These are phyloP conservation scores for Crithidia acanthocephali DNA, from an alignment of 208 protist species.

Conservation along the genomic window DNA sequence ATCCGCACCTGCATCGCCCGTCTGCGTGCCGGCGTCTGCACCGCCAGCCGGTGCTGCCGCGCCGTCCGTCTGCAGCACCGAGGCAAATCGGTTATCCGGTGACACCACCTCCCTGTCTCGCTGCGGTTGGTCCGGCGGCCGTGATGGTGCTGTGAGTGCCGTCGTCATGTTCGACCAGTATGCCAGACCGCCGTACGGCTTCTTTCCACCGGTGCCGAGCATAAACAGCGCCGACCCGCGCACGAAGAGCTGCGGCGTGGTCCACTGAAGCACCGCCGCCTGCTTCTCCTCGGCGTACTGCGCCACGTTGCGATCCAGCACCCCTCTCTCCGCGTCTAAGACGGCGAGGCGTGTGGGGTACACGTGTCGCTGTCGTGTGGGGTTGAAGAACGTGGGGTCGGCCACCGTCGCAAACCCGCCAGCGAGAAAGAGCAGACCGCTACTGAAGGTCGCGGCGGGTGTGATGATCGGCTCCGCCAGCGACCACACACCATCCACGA, in stretches of 20 bases:
- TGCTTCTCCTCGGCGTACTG: neutral
- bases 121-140: neutral
- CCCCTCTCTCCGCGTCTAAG: constrained; percentile 25
- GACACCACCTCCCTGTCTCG: too few species aligned
- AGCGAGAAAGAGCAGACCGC: constrained; percentile 29
- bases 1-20: neutral
- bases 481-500: constrained; percentile 48
- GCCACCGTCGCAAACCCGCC: constrained; percentile 1
- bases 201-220: neutral
- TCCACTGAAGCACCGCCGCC: constrained; percentile 8
- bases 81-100: too few species aligned
- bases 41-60: too few species aligned
- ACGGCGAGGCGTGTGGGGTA: constrained; percentile 21
- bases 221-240: neutral
- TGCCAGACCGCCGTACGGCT: constrained; percentile 8
- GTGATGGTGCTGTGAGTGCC: neutral
- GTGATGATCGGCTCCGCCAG: constrained; percentile 27
- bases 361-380: neutral
- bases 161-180: constrained; percentile 16
- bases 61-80: too few species aligned
- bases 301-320: constrained; percentile 15
- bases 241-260: constrained; percentile 23
- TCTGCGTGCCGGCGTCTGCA: neutral
- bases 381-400: constrained; percentile 8
- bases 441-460: constrained; percentile 34